Evolutionary conservation across 2,329 filamentous ascomycete species (phyloP), one percentile per base, ranked within the genome.

Genomic region (Pezicula radicicola): DNA sequence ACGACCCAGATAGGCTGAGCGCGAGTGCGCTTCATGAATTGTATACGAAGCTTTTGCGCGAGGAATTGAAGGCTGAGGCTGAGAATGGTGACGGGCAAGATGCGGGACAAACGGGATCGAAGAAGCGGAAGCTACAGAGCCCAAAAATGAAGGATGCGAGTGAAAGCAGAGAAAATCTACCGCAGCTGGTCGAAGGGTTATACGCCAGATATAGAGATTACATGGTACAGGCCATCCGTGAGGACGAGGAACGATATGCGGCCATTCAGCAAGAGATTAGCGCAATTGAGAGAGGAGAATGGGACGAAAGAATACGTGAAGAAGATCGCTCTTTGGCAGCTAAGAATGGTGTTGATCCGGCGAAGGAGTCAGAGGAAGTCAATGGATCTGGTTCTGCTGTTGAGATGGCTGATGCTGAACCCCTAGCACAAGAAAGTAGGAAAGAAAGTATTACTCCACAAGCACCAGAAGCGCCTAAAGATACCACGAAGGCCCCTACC

Each of bases 21-120:
- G 84, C 91, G 7, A 88, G 92, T 69, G 83, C 90, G 41, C 75
- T 97, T 60, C 84, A 89, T 69, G 81, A 87, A 64, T 78, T 94
- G 48, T 97, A 95, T 68, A 73, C 91, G 59, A 79, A 83, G 52
- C 73, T 96, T 53, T 70, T 97, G 66, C 82, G 83, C 59, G 88
- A 95, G 60, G 91, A 94, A 68, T 70, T 85, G 57, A 81, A 72
- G 60, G 68, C 66, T 50, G 80, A 87, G 56, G 42, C 42, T 13
- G 70, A 60, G 46, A 67, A 59, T 61, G 68, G 61, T 55, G 63
- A 46, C 27, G 52, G 53, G 30, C 66, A 68, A 52, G 78, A 78
- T 58, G 74, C 72, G 48, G 70, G 76, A 30, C 65, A 74, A 35
- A 78, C 77, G 28, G 78, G 81, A 6, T 80, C 84, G 9, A 85